Conservation (phyloP, 495 filamentous ascomycete species). For the Lophiostoma macrostomum region DNA sequence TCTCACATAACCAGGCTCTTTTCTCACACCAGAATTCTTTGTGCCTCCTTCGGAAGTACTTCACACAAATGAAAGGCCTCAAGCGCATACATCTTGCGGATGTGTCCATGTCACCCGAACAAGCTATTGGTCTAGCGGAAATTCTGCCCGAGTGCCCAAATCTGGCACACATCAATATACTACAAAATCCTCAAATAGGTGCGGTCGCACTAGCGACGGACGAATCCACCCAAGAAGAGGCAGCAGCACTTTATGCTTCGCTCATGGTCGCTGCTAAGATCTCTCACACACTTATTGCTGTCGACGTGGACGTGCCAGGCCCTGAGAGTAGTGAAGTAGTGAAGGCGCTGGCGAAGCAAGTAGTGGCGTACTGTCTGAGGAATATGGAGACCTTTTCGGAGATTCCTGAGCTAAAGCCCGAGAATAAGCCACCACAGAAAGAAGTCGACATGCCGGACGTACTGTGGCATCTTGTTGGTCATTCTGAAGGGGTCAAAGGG, state of each 20-base stretch:
- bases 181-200: conserved; percentile 74
- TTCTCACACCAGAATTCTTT: conserved; percentile 79
- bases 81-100: conserved; percentile 86
- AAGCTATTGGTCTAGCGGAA: conserved; percentile 85
- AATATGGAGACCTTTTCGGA: conserved; percentile 73
- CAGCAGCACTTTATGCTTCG: conserved; percentile 89
- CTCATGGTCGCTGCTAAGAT: conserved; percentile 85
- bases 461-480: conserved; percentile 62
- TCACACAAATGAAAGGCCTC: conserved; percentile 74
- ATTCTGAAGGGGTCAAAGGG: conserved; percentile 50
- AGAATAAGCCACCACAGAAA: too few species aligned
- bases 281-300: conserved; percentile 75
- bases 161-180: conserved; percentile 80
- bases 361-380: conserved; percentile 86
- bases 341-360: conserved; percentile 86
- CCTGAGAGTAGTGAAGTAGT: conserved; percentile 79
- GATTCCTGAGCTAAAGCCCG: conserved; percentile 41
- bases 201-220: conserved; percentile 64
- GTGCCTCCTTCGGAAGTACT: conserved; percentile 70
- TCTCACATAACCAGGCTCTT: conserved; percentile 81
- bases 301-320: conserved; percentile 87
- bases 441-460: conserved; percentile 60
- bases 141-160: conserved; percentile 79
- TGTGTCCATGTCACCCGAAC: conserved; percentile 79
- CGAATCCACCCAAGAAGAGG: conserved; percentile 80